Conservation (phyloP, 306 rosid genomes). For the Cucurbita argyrosperma region DNA sequence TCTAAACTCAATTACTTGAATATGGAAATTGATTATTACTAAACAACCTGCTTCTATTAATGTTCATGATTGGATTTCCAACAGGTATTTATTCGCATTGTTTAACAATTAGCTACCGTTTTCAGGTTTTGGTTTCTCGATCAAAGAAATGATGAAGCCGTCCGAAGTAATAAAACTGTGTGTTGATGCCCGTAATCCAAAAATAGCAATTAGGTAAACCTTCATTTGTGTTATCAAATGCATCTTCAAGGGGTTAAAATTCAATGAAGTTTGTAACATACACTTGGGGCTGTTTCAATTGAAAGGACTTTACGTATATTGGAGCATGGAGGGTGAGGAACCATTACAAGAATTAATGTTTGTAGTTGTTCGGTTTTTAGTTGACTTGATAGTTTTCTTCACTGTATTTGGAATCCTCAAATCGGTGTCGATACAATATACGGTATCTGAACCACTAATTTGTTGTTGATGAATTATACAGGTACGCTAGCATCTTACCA, state of each 20-base stretch:
- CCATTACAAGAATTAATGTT: neutral
- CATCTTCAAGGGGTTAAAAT: slow-evolving; percentile 1
- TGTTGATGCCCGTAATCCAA: slow-evolving; percentile 41
- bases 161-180: slow-evolving; percentile 52
- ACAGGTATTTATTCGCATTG: slow-evolving; percentile 9
- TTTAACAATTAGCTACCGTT: slow-evolving; percentile 22
- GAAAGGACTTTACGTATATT: neutral
- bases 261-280: slow-evolving; percentile 4
- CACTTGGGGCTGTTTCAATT: neutral
- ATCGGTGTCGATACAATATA: neutral
- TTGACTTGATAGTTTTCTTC: neutral
- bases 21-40: neutral
- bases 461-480: slow-evolving; percentile 20
- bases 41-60: neutral
- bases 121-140: slow-evolving; percentile 59
- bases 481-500: slow-evolving; percentile 79
- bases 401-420: neutral
- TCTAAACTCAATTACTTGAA: neutral
- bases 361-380: neutral
- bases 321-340: neutral
- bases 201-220: slow-evolving; percentile 73
- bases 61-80: neutral
- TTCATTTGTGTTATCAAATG: slow-evolving; percentile 7
- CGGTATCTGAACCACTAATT: neutral
- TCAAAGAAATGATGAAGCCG: slow-evolving; percentile 52